These are phyloP conservation scores for Aspergillus eucalypticola DNA, from an alignment of 2,329 filamentous ascomycete genomes.

Conservation along the genomic window DNA sequence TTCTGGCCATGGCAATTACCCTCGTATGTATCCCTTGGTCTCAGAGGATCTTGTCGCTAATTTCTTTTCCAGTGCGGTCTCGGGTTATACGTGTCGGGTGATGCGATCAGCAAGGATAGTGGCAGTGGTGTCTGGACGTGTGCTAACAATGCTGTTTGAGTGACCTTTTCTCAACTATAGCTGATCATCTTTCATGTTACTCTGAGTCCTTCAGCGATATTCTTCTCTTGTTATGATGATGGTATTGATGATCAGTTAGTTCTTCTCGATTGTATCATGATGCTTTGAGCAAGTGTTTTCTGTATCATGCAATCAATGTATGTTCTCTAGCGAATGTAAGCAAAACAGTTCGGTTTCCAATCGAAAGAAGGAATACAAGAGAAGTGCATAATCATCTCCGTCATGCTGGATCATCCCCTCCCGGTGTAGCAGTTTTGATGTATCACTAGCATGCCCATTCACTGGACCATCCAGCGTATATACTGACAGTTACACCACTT, in stretches of 20 bases:
- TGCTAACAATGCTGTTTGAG: slow-evolving; percentile 33
- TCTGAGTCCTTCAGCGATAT: background rate
- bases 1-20: slow-evolving; percentile 37
- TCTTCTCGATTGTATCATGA: background rate
- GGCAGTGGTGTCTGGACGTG: slow-evolving; percentile 42
- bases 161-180: background rate
- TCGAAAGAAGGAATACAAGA: too few relatives aligned
- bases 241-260: background rate
- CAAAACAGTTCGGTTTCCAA: too few relatives aligned
- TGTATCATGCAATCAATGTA: too few relatives aligned
- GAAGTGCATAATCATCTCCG: too few relatives aligned
- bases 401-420: too few relatives aligned
- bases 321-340: too few relatives aligned
- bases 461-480: too few relatives aligned
- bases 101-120: slow-evolving; percentile 38
- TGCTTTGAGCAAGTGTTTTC: background rate
- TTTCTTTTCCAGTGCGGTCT: slow-evolving; percentile 35
- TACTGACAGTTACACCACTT: too few relatives aligned
- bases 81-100: slow-evolving; percentile 44
- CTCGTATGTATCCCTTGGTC: slow-evolving; percentile 23
- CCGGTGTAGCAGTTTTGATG: too few relatives aligned
- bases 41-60: slow-evolving; percentile 10
- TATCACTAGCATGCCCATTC: too few relatives aligned
- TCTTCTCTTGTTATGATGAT: background rate
- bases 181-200: background rate